Base-by-base conservation (phyloP, 1,284 basidiomycete genomes). In the Melampsora americana region DNA sequence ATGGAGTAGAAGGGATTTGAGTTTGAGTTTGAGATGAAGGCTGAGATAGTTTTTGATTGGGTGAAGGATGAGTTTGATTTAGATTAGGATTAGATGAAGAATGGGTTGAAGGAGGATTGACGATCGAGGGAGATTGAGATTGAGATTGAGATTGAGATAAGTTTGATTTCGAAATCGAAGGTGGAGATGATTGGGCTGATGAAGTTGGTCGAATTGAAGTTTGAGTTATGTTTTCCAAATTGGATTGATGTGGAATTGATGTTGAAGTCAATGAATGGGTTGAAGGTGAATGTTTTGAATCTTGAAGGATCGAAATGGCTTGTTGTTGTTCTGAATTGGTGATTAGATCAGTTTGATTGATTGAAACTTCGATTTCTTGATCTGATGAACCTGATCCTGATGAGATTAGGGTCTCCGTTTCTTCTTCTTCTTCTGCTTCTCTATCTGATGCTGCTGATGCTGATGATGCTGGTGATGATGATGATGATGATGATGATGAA, bases 321-420 rank as follows among this genome's bases (percentile, higher is more conserved):
- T 46, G 56, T 56, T 28, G 50, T 20, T 48, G 30, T 35, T 69
- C 18, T 39, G 53, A 26, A n/a, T n/a, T n/a, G n/a, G n/a, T n/a
- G n/a, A n/a, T n/a, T n/a, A n/a, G n/a, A n/a, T n/a, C n/a, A n/a
- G n/a, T n/a, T n/a, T n/a, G n/a, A n/a, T n/a, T n/a, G n/a, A n/a
- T n/a, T n/a, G n/a, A n/a, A n/a, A n/a, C n/a, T n/a, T n/a, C n/a
- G n/a, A 35, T 35, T 35, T 35, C 35, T 35, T 35, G 5, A 14
- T 9, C 20, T 59, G 68, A n/a, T 70, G n/a, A n/a, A n/a, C n/a
- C 23, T 48, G 48, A 53, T 69, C 26, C 46, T 26, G 16, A 42
- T 42, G 67, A 69, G 48, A 69, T 69, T 7, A 69, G 53, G 35
- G 67, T 69, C n/a, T 69, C 67, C 1, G 67, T 69, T 26, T 69